Conservation (phyloP, 2,329 filamentous ascomycete species). For the Didymella pinodella region DNA sequence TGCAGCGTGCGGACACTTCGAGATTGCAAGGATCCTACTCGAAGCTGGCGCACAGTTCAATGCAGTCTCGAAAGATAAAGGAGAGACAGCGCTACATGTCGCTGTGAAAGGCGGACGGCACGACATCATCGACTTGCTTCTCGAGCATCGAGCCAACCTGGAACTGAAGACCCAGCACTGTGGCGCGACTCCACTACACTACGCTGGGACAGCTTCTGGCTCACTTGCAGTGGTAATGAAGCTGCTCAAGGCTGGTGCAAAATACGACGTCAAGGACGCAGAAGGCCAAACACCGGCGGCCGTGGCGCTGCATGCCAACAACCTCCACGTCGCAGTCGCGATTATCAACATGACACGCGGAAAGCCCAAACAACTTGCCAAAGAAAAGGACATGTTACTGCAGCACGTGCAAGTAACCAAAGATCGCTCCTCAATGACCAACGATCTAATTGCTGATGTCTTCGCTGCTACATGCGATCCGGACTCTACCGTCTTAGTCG, state of each 20-base stretch:
- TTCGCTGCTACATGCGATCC: slow-evolving; percentile 45
- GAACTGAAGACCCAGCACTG: slow-evolving; percentile 32
- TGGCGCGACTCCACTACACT: slow-evolving; percentile 45
- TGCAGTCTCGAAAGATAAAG: slow-evolving; percentile 26
- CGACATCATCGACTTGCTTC: slow-evolving; percentile 39
- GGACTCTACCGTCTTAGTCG: slow-evolving; percentile 44
- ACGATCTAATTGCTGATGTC: slow-evolving; percentile 45
- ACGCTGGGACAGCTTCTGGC: slow-evolving; percentile 39
- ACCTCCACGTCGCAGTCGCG: slow-evolving; percentile 42
- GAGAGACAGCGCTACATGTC: slow-evolving; percentile 45
- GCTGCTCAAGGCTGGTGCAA: slow-evolving; percentile 41
- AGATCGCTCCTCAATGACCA: slow-evolving; percentile 39
- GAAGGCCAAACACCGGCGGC: slow-evolving; percentile 39
- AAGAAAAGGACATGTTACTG: slow-evolving; percentile 46
- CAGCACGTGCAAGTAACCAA: slow-evolving; percentile 40
- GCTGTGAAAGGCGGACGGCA: slow-evolving; percentile 38
- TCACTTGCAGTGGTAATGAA: slow-evolving; percentile 33
- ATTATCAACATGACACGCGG: slow-evolving; percentile 44
- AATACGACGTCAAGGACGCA: slow-evolving; percentile 33
- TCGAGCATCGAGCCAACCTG: slow-evolving; percentile 33
- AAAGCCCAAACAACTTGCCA: slow-evolving; percentile 34
- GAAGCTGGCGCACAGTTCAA: slow-evolving; percentile 41
- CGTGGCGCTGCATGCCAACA: slow-evolving; percentile 36
- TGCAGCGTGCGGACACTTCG: slow-evolving; percentile 36
- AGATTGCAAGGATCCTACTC: slow-evolving; percentile 37